These are phyloP conservation scores for Gamarada debralockiae DNA, from an alignment of 495 filamentous ascomycete genomes.

Conservation along the genomic window DNA sequence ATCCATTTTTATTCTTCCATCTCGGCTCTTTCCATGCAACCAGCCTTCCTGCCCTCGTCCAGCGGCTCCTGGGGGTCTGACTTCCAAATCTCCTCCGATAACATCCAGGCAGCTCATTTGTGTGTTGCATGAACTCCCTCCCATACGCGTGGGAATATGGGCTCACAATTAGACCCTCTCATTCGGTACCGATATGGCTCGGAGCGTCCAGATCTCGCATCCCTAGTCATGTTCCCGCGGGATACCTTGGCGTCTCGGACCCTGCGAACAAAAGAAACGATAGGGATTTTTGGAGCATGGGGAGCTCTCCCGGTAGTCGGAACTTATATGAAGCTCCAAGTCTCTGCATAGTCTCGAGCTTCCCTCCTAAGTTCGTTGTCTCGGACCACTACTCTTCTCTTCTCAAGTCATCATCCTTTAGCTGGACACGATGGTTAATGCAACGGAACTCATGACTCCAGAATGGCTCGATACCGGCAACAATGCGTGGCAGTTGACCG, in stretches of 20 bases:
- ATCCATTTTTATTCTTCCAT: not conserved
- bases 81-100: not conserved
- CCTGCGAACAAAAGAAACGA: conserved; percentile 2
- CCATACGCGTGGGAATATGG: not conserved
- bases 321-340: not conserved
- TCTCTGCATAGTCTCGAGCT: too few relatives aligned
- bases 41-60: too few relatives aligned
- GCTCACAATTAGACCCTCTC: not conserved
- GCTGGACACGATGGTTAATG: not conserved
- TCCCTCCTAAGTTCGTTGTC: not conserved
- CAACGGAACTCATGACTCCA: not conserved
- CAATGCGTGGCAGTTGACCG: conserved; percentile 56
- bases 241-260: conserved; percentile 6
- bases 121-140: not conserved
- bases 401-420: not conserved
- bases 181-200: conserved; percentile 12
- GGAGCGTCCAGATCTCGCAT: conserved; percentile 3
- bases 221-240: not conserved
- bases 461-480: conserved; percentile 47
- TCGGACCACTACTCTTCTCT: not conserved
- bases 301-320: not conserved
- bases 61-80: too few relatives aligned
- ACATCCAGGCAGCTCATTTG: not conserved
- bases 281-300: not conserved
- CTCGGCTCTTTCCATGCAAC: not conserved